Evolutionary conservation across 768 basidiomycete species (phyloP).

Genomic region (Phlegmacium glaucopus): DNA sequence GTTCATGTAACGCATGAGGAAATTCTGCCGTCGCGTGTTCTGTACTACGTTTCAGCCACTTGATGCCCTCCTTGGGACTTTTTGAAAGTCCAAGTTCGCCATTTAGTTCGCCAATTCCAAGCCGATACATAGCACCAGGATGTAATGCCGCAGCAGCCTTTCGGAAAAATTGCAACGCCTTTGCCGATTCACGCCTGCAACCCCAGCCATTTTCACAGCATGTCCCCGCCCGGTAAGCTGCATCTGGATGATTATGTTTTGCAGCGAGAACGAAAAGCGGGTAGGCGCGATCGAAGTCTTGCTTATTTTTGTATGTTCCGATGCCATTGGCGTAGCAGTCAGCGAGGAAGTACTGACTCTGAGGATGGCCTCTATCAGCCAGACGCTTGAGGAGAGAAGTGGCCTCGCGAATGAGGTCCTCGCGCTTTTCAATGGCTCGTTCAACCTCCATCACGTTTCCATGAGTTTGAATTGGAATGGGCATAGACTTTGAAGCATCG

Average conservation of each 20-base stretch:
- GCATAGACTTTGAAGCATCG: slow-evolving; percentile 90
- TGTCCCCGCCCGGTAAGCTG: slow-evolving; percentile 91
- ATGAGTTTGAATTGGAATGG: slow-evolving; percentile 64
- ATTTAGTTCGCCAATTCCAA: slow-evolving; percentile 94
- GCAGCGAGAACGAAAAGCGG: slow-evolving; percentile 94
- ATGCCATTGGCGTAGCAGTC: slow-evolving; percentile 99
- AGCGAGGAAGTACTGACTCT: slow-evolving; percentile 96
- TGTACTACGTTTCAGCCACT: slow-evolving; percentile 97
- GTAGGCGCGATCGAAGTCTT: slow-evolving; percentile 97
- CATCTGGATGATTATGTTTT: slow-evolving; percentile 96
- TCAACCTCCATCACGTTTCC: slow-evolving; percentile 81
- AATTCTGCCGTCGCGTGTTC: slow-evolving; percentile 94
- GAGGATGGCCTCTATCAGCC: slow-evolving; percentile 90
- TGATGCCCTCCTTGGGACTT: slow-evolving; percentile 93
- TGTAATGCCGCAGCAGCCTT: slow-evolving; percentile 91
- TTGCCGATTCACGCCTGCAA: slow-evolving; percentile 86
- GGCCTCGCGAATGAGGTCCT: slow-evolving; percentile 88
- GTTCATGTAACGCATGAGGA: slow-evolving; percentile 93
- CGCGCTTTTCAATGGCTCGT: slow-evolving; percentile 75
- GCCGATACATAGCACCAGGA: slow-evolving; percentile 94
- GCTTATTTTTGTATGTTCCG: slow-evolving; percentile 82
- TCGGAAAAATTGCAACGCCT: slow-evolving; percentile 89
- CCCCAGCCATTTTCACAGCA: slow-evolving; percentile 99
- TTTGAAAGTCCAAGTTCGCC: slow-evolving; percentile 86
- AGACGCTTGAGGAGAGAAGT: slow-evolving; percentile 82